Conservation (phyloP, 805 yeast genomes). For the Spathaspora girioi region DNA sequence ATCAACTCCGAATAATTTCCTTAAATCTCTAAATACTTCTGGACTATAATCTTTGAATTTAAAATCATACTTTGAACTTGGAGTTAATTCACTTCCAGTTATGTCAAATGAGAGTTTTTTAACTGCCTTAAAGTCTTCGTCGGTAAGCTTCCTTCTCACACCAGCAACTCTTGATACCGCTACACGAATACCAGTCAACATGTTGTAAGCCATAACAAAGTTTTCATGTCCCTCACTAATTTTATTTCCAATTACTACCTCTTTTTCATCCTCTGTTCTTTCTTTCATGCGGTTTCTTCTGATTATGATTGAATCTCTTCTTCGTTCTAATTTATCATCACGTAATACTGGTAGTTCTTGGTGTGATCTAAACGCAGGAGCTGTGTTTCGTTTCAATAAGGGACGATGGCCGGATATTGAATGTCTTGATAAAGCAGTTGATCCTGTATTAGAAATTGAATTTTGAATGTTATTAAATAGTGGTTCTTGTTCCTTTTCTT, state of each 20-base stretch:
- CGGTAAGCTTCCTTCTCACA: slow-evolving; percentile 66
- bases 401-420: slow-evolving; percentile 5
- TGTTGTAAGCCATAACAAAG: slow-evolving; percentile 91
- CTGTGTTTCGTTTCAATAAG: background rate
- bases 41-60: slow-evolving; percentile 97
- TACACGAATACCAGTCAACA: slow-evolving; percentile 95
- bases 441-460: background rate
- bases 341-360: slow-evolving; percentile 12
- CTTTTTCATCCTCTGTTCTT: slow-evolving; percentile 47
- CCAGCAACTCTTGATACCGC: slow-evolving; percentile 93
- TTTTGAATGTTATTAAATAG: background rate
- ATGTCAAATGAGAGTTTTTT: slow-evolving; percentile 85
- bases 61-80: slow-evolving; percentile 92
- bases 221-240: slow-evolving; percentile 92
- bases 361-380: slow-evolving; percentile 15
- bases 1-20: slow-evolving; percentile 79
- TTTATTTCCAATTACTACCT: slow-evolving; percentile 70
- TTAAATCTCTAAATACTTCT: slow-evolving; percentile 82
- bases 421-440: slow-evolving; percentile 6
- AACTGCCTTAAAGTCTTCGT: slow-evolving; percentile 64
- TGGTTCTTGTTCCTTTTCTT: background rate
- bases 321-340: slow-evolving; percentile 44
- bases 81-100: slow-evolving; percentile 84
- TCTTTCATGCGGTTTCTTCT: slow-evolving; percentile 35
- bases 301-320: slow-evolving; percentile 45